phyloP scores from a whole-genome alignment of 257 asterid genomes.

The Nicotiana paniculata region DNA sequence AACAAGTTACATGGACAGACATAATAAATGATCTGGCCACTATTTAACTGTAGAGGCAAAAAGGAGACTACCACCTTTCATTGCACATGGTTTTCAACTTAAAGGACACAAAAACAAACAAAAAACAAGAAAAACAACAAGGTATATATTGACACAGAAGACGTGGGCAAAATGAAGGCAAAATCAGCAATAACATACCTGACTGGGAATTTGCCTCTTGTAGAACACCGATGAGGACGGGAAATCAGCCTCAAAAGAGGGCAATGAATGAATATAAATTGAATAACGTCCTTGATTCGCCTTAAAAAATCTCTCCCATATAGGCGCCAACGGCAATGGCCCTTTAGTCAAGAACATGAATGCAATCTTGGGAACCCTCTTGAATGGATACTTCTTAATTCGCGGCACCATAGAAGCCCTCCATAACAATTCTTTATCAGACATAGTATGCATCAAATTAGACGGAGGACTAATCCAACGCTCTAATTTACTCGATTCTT shows the following conservation, averaged over 20 bases:
- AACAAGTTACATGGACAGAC: not conserved
- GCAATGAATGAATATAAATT: slow-evolving; percentile 36
- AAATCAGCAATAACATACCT: slow-evolving; percentile 25
- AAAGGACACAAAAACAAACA: not conserved
- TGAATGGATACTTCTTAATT: slow-evolving; percentile 39
- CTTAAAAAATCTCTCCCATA: slow-evolving; percentile 48
- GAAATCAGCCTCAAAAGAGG: slow-evolving; percentile 32
- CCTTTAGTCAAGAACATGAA: slow-evolving; percentile 53
- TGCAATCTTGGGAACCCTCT: slow-evolving; percentile 45
- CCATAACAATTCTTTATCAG: slow-evolving; percentile 42
- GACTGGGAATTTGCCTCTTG: slow-evolving; percentile 43
- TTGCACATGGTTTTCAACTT: not conserved
- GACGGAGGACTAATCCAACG: slow-evolving; percentile 42
- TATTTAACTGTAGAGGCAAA: too few species aligned
- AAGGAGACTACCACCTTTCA: too few species aligned
- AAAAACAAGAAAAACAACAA: not conserved
- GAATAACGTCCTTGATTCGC: slow-evolving; percentile 34
- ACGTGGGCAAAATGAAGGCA: not conserved
- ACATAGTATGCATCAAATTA: slow-evolving; percentile 38
- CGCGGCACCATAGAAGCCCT: slow-evolving; percentile 37
- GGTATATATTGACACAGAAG: not conserved
- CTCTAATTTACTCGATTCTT: slow-evolving; percentile 19
- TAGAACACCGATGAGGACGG: slow-evolving; percentile 34
- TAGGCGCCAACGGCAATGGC: slow-evolving; percentile 46
- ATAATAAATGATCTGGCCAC: not conserved